Evolutionary conservation across 257 asterid species (phyloP), one percentile per base, ranked within the genome.

Genomic region (Primulina eburnea): DNA sequence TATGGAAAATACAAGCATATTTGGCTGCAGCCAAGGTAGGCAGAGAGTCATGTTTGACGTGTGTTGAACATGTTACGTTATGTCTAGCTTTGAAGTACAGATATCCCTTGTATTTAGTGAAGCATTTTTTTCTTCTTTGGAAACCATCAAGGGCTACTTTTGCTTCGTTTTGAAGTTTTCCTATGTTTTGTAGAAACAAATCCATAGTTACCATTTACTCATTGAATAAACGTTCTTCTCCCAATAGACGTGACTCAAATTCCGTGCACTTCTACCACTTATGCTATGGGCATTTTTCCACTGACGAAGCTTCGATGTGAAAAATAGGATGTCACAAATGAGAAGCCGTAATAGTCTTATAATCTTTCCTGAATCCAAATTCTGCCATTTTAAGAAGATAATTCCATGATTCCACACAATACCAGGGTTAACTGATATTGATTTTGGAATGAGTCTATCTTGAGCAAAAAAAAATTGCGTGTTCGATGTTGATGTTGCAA

Each of bases 11-110:
- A 86, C 90, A 84, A 82, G 75, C 67, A 70, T 68, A 82, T 89
- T 69, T 93, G 97, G 99, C 79, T 81, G 72, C 88, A 83, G 65
- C 69, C 89, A 33, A 89, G 99, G 99, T 93, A 81, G 8, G 34
- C 40, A 67, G 29, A 53, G 60, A 60, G 73, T 50, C 71, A 43
- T 57, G 40, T 30, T 67, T 68, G 26, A 6, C 35, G 43, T 62
- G 57, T 40, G 50, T 43, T 56, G 67, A 68, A 34, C 34, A 57
- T 64, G 53, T 65, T 58, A 38, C 57, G 20, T 57, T 55, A 53
- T 20, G 24, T 62, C 72, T 66, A 63, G 69, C 17, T 56, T 59
- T 62, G 60, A 55, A 71, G 56, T 72, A 32, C 38, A 14, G 34
- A 6, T 32, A 50, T 67, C 55, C 43, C 40, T 21, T 57, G 60